Evolutionary conservation across 169 alveolate species (phyloP).

Genomic region (Cryptosporidium baileyi): DNA sequence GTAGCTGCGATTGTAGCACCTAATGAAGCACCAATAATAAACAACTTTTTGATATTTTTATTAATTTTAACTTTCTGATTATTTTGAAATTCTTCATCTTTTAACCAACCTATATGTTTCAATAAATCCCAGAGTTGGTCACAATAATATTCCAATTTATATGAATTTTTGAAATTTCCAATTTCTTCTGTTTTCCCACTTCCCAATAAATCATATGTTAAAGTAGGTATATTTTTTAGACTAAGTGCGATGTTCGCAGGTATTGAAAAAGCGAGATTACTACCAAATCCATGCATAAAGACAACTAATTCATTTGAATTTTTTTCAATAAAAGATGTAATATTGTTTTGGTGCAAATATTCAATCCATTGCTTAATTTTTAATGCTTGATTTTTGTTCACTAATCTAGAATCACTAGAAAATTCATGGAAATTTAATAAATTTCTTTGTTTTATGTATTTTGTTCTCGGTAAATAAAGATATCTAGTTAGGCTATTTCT

Average conservation of each 20-base stretch:
- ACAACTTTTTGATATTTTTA: not conserved
- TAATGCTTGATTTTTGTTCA: too few species aligned
- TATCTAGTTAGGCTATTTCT: too few species aligned
- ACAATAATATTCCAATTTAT: not conserved
- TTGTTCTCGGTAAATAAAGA: too few species aligned
- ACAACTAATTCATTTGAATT: not conserved
- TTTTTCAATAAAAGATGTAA: not conserved
- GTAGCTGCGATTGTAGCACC: not conserved
- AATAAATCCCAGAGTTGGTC: not conserved
- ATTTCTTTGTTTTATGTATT: too few species aligned
- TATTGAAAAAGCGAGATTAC: not conserved
- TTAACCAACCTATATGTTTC: not conserved
- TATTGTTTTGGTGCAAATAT: not conserved
- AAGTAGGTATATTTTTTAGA: not conserved
- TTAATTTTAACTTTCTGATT: not conserved
- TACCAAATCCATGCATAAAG: not conserved
- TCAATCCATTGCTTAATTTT: not conserved
- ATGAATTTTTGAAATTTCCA: not conserved
- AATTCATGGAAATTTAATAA: too few species aligned
- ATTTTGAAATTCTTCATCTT: not conserved
- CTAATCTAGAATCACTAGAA: too few species aligned
- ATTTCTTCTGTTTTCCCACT: not conserved
- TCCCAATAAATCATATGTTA: not conserved
- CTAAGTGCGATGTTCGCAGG: not conserved
- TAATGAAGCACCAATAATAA: not conserved